Base-by-base conservation (phyloP, 768 basidiomycete genomes). In the Pleurotus cornucopiae region DNA sequence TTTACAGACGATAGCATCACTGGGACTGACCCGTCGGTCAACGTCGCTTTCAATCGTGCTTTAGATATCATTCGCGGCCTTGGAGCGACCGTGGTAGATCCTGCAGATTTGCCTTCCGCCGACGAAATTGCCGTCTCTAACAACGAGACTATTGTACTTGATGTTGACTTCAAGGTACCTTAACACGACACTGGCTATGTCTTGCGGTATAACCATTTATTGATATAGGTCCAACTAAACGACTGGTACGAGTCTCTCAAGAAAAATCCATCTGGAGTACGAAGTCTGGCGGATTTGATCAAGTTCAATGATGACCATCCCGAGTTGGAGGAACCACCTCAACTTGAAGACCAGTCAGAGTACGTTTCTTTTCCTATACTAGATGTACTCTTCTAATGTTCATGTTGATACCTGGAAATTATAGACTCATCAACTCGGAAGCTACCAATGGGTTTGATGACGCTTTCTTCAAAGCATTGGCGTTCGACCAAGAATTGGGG, bases 61-160 rank as follows among this genome's bases (percentile, higher is more conserved):
- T 61, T 80, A 37, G 38, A 61, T 12, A 70, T 69, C 0, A 67
- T 80, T 11, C 62, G 67, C 25, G 58, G 60, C 3, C 67, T 80
- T 4, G 80, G 80, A 1, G 78, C 78, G 1, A 74, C 77, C 1
- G 71, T 88, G 3, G 73, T 87, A 5, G 85, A 88, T 62, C 83
- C 84, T 0, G 81, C 83, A 1, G 82, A 86, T 57, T 67, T 88
- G 13, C 78, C 83, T 0, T 79, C 79, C 23, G 80, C 79, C 1
- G 72, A 76, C 1, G 82, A 82, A 53, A 74, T 83, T 25, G 62
- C 73, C n/a, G 57, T 60, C 2, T 79, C 79, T 0, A 76, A 76
- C 12, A 82, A 83, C 54, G 84, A 87, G 63, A 79, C 73, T 0
- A 65, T 81, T n/a, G 85, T 86, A 1, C 60, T 83, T 14, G 61